phyloP scores from a whole-genome alignment of 202 grass and related monocot genomes.

The Saccharum hybrid region DNA sequence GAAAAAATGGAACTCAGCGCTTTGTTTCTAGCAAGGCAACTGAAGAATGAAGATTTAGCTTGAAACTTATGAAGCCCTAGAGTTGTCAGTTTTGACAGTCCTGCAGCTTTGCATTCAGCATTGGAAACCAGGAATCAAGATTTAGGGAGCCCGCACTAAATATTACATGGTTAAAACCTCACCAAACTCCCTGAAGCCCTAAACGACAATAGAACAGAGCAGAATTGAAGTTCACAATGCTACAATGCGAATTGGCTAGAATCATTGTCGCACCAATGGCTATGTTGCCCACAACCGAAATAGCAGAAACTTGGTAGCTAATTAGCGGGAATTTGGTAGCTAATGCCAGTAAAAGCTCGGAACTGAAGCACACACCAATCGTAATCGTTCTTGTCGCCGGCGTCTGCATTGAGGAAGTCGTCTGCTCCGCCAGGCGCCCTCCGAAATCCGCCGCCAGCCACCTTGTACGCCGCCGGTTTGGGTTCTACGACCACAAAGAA shows the following conservation, averaged over 20 bases:
- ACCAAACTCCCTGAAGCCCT: not conserved
- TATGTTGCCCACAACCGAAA: not conserved
- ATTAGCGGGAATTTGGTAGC: not conserved
- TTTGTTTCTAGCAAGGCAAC: not conserved
- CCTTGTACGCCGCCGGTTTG: conserved; percentile 66
- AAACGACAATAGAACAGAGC: not conserved
- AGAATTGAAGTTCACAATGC: not conserved
- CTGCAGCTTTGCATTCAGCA: not conserved
- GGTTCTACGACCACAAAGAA: conserved; percentile 48
- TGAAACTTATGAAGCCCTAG: not conserved
- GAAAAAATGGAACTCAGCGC: not conserved
- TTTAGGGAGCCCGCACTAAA: not conserved
- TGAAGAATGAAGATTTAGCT: not conserved
- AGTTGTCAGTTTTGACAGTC: not conserved
- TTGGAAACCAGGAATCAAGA: not conserved
- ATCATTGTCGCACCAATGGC: not conserved
- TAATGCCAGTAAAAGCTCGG: not conserved
- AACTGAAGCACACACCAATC: conserved; percentile 68
- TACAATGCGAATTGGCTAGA: not conserved
- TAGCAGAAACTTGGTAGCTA: not conserved
- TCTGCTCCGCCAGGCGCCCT: conserved; percentile 68
- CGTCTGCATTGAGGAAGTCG: conserved; percentile 88
- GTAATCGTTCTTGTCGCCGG: conserved; percentile 89
- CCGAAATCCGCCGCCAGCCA: conserved; percentile 49
- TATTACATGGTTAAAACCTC: not conserved